Percentiles rank a stretch among this genome's conserved stretches.
phyloP scores from a whole-genome alignment of 1,284 basidiomycete genomes.

The Puccinia triticina region DNA sequence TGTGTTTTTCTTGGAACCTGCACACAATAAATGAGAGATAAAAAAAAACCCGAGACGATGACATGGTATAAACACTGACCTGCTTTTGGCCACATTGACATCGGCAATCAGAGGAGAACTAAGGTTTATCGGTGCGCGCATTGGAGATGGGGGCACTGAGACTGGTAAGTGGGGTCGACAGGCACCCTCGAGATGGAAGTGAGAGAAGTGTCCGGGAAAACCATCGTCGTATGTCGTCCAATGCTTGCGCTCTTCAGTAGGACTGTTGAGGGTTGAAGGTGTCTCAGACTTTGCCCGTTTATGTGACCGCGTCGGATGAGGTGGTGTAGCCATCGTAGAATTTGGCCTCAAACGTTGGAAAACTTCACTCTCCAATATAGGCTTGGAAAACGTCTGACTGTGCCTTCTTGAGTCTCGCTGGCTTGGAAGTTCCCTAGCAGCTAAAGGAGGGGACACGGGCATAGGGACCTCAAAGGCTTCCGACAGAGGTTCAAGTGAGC shows the following conservation, averaged over 20 bases:
- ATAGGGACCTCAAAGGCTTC: constrained; percentile 50
- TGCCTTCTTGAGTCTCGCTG: constrained; percentile 4
- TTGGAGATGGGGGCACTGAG: constrained; percentile 41
- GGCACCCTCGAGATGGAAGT: constrained; percentile 43
- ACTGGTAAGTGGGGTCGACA: constrained; percentile 4
- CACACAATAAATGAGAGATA: neutral
- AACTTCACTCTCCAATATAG: neutral
- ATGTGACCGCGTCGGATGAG: neutral
- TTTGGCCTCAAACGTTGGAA: constrained; percentile 10
- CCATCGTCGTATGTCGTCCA: constrained; percentile 22
- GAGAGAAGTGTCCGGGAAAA: constrained; percentile 25
- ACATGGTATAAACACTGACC: constrained; percentile 20
- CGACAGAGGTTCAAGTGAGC: constrained; percentile 50
- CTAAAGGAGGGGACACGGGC: constrained; percentile 27
- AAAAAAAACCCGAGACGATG: neutral
- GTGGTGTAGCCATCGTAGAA: neutral
- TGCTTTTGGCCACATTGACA: constrained; percentile 52
- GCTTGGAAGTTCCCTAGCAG: constrained; percentile 12
- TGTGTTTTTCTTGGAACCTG: neutral
- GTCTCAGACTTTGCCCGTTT: constrained; percentile 48
- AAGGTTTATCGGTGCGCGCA: neutral
- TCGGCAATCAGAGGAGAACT: constrained; percentile 50
- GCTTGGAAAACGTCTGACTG: constrained; percentile 22
- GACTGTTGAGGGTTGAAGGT: constrained; percentile 29
- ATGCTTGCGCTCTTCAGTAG: constrained; percentile 20